These are phyloP conservation scores for Penicillium samsonianum DNA, from an alignment of 495 filamentous ascomycete genomes.

Conservation along the genomic window DNA sequence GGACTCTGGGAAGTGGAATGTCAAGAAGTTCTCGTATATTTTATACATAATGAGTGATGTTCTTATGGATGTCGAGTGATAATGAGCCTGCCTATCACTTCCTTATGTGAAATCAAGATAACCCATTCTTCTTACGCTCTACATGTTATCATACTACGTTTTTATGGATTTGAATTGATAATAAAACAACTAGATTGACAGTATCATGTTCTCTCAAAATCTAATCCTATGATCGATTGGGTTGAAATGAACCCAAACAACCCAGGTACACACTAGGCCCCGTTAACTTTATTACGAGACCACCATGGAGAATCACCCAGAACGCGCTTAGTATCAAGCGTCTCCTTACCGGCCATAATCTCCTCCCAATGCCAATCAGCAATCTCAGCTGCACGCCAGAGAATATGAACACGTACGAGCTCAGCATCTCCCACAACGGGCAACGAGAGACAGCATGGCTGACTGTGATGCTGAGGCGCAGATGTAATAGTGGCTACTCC, in stretches of 20 bases:
- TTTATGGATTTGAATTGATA: too few relatives aligned
- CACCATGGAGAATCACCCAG: neutral
- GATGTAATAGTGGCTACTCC: neutral
- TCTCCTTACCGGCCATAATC: neutral
- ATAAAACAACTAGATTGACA: too few relatives aligned
- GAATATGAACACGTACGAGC: neutral
- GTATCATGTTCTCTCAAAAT: too few relatives aligned
- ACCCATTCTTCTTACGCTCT: too few relatives aligned
- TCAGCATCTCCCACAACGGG: neutral
- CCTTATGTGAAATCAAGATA: too few relatives aligned
- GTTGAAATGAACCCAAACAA: neutral
- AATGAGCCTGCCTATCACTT: neutral
- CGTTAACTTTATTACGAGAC: neutral
- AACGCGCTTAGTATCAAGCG: neutral
- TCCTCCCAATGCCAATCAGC: conserved; percentile 5
- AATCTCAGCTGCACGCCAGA: neutral
- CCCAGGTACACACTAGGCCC: neutral
- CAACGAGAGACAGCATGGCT: neutral
- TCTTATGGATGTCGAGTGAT: conserved; percentile 48
- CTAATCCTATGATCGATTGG: neutral
- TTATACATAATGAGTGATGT: conserved; percentile 58
- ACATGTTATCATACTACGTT: too few relatives aligned
- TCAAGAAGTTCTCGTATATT: conserved; percentile 50
- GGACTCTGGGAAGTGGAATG: conserved; percentile 55
- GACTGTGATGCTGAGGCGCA: neutral